Conservation (phyloP, 257 asterid genomes). For the Haberlea rhodopensis region DNA sequence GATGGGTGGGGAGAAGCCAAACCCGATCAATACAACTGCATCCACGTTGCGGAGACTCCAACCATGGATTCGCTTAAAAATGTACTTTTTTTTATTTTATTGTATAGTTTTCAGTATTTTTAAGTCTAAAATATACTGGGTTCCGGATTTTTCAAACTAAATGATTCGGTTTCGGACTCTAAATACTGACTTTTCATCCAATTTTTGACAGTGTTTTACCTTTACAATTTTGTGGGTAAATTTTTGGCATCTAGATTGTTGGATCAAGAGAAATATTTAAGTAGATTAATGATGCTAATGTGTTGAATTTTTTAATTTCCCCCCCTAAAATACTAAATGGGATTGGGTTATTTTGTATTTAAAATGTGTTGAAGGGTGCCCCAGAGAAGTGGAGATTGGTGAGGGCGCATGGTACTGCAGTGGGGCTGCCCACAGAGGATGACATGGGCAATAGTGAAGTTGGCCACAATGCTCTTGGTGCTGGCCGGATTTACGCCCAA, state of each 20-base stretch:
- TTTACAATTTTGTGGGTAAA: neutral
- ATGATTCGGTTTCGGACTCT: neutral
- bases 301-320: too few relatives aligned
- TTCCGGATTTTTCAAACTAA: neutral
- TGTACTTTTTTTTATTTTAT: slow-evolving; percentile 39
- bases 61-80: slow-evolving; percentile 92
- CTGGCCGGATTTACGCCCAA: slow-evolving; percentile 95
- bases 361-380: slow-evolving; percentile 63
- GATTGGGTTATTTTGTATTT: too few relatives aligned
- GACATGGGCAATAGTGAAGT: slow-evolving; percentile 99
- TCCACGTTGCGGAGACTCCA: slow-evolving; percentile 91
- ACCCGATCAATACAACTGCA: slow-evolving; percentile 79
- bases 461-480: slow-evolving; percentile 99
- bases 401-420: slow-evolving; percentile 91
- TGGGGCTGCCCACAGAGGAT: slow-evolving; percentile 94
- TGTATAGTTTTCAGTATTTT: neutral
- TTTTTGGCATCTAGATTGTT: neutral
- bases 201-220: neutral
- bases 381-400: slow-evolving; percentile 96
- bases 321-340: neutral
- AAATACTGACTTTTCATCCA: neutral
- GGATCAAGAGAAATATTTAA: neutral
- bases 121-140: neutral
- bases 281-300: neutral
- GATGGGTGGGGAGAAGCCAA: slow-evolving; percentile 99